A percentile compares a stretch with the other conserved stretches of the same genome.
Evolutionary conservation across 2,329 filamentous ascomycete genomes (phyloP).

Genomic region (Beauveria sp.): DNA sequence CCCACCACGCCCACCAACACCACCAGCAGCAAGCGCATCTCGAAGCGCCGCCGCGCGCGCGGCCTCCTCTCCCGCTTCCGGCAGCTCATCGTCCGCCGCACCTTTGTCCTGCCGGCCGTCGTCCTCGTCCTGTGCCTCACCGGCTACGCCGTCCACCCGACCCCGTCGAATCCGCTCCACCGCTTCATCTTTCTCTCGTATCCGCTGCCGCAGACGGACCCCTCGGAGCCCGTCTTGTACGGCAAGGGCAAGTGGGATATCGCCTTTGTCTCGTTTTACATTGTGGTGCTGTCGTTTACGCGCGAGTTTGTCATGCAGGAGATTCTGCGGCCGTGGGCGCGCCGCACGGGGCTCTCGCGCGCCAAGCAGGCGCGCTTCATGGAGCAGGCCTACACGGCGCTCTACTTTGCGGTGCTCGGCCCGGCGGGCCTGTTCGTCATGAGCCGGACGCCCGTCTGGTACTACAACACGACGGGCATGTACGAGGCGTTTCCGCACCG

Average conservation of each 20-base stretch:
- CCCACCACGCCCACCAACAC: slow-evolving; percentile 9
- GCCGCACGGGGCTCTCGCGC: slow-evolving; percentile 60
- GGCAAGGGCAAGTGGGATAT: slow-evolving; percentile 84
- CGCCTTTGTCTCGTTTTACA: slow-evolving; percentile 84
- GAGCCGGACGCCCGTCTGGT: slow-evolving; percentile 87
- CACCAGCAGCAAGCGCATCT: slow-evolving; percentile 32
- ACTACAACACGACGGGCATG: slow-evolving; percentile 87
- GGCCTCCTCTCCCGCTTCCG: slow-evolving; percentile 39
- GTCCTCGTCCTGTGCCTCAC: slow-evolving; percentile 56
- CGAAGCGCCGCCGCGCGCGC: slow-evolving; percentile 48
- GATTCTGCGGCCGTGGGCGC: slow-evolving; percentile 68
- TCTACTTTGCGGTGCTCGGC: slow-evolving; percentile 80
- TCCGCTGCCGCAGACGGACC: slow-evolving; percentile 47
- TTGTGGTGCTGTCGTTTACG: slow-evolving; percentile 81
- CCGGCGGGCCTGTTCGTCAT: slow-evolving; percentile 86
- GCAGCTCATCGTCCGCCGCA: slow-evolving; percentile 53
- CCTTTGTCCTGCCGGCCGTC: slow-evolving; percentile 59
- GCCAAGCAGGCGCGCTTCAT: slow-evolving; percentile 86
- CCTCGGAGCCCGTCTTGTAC: slow-evolving; percentile 56
- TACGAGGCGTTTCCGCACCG: slow-evolving; percentile 82
- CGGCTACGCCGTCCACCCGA: slow-evolving; percentile 69
- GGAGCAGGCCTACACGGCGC: slow-evolving; percentile 90
- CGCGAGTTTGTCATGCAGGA: slow-evolving; percentile 96
- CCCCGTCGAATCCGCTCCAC: slow-evolving; percentile 68
- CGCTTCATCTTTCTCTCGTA: slow-evolving; percentile 88